phyloP scores from a whole-genome alignment of 108 stramenopile species.

The Fragilaria crotonensis region DNA sequence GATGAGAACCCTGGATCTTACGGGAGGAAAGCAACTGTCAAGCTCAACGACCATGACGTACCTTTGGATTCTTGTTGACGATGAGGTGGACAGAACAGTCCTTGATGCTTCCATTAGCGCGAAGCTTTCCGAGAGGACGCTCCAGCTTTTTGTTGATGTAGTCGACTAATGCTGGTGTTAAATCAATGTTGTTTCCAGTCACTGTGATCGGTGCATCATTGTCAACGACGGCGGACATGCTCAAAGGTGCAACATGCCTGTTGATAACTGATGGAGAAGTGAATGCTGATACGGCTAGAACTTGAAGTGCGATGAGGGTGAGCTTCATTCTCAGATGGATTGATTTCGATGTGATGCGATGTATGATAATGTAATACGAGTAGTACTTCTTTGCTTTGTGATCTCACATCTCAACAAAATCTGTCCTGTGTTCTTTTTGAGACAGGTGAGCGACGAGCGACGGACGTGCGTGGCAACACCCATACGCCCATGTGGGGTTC shows the following conservation, averaged over 20 bases:
- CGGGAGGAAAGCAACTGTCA: not conserved
- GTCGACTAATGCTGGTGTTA: conserved; percentile 67
- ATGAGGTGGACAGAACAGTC: conserved; percentile 77
- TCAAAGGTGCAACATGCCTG: conserved; percentile 4
- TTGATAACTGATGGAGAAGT: not conserved
- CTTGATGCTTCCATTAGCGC: conserved; percentile 39
- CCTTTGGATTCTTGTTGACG: conserved; percentile 84
- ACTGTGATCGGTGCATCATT: conserved; percentile 49
- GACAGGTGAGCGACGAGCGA: too few relatives aligned
- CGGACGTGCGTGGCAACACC: too few relatives aligned
- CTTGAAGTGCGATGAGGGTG: not conserved
- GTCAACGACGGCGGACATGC: conserved; percentile 32
- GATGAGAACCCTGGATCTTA: not conserved
- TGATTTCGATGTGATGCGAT: too few relatives aligned
- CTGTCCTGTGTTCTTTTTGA: too few relatives aligned
- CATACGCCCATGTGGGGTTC: too few relatives aligned
- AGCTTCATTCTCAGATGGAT: too few relatives aligned
- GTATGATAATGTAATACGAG: too few relatives aligned
- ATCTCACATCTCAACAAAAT: too few relatives aligned
- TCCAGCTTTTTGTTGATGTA: conserved; percentile 76
- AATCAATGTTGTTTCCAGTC: conserved; percentile 79
- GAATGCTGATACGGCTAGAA: not conserved
- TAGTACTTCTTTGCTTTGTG: too few relatives aligned
- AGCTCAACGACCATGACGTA: conserved; percentile 19
- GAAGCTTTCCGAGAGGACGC: conserved; percentile 57